Conservation (phyloP, 495 filamentous ascomycete genomes). For the Zalerion maritima region DNA sequence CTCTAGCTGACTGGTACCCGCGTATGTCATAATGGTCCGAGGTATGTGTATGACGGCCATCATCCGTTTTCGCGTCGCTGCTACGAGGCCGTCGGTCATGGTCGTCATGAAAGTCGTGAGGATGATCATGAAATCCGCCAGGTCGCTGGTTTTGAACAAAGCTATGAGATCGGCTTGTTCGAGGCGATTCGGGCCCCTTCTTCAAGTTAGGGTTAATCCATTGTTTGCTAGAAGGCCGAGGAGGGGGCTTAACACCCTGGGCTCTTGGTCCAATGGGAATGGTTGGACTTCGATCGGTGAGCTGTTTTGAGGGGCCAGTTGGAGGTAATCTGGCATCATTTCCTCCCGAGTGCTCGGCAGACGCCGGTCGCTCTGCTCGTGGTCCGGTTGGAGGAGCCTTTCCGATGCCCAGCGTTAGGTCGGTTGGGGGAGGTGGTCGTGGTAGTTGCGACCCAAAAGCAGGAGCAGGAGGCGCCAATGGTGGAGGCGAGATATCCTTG, state of each 20-base stretch:
- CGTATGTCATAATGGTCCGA: conserved; percentile 19
- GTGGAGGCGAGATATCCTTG: conserved; percentile 48
- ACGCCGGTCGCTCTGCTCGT: conserved; percentile 31
- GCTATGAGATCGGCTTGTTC: conserved; percentile 25
- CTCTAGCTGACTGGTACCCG: conserved; percentile 23
- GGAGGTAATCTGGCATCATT: conserved; percentile 22
- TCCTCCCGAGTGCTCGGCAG: conserved; percentile 15
- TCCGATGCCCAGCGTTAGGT: conserved; percentile 24
- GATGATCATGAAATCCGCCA: conserved; percentile 26
- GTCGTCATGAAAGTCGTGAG: conserved; percentile 28
- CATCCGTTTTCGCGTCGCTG: conserved; percentile 26
- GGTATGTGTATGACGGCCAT: conserved; percentile 2
- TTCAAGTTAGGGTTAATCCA: conserved; percentile 44
- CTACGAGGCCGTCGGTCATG: conserved; percentile 27
- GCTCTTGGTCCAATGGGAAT: conserved; percentile 47
- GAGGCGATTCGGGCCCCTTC: conserved; percentile 31
- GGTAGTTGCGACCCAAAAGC: conserved; percentile 57
- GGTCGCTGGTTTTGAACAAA: conserved; percentile 21
- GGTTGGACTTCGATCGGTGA: conserved; percentile 35
- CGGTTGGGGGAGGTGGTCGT: conserved; percentile 21
- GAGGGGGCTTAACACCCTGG: conserved; percentile 23
- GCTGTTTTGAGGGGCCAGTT: conserved; percentile 31
- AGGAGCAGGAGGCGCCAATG: conserved; percentile 67
- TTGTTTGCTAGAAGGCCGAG: conserved; percentile 37
- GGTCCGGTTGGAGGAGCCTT: conserved; percentile 37